Conservation (phyloP, 441 rosid species). For the Sinapis alba region DNA sequence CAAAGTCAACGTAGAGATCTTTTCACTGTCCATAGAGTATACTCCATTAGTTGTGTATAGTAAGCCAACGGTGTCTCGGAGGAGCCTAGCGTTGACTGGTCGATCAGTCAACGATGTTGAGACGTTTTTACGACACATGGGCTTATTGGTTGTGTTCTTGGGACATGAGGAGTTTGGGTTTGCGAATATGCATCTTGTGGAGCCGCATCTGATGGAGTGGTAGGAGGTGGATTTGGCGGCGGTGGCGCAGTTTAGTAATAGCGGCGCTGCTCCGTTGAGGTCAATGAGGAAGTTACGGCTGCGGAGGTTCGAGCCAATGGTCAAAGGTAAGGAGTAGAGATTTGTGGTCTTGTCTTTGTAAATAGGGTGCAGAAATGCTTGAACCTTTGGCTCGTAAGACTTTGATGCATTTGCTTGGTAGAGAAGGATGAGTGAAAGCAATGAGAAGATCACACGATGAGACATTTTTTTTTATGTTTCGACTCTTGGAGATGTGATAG, state of each 20-base stretch:
- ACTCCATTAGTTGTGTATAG: conserved; percentile 15
- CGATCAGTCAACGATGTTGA: neutral
- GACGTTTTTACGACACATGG: neutral
- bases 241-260: neutral
- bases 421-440: conserved; percentile 13
- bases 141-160: neutral
- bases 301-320: neutral
- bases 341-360: conserved; percentile 21
- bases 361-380: conserved; percentile 30
- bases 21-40: neutral
- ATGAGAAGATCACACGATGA: neutral
- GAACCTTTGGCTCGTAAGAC: conserved; percentile 1
- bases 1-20: conserved; percentile 4
- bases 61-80: conserved; percentile 13
- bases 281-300: conserved; percentile 25
- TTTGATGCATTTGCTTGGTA: conserved; percentile 9
- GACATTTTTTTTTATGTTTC: neutral
- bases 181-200: conserved; percentile 29
- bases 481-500: neutral
- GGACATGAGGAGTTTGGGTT: conserved; percentile 19
- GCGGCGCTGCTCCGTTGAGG: conserved; percentile 32
- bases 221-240: conserved; percentile 14
- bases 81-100: conserved; percentile 23
- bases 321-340: conserved; percentile 28
- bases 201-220: conserved; percentile 28